Conservation (phyloP, 371 early-diverging fungal genomes). For the Blakeslea trispora region DNA sequence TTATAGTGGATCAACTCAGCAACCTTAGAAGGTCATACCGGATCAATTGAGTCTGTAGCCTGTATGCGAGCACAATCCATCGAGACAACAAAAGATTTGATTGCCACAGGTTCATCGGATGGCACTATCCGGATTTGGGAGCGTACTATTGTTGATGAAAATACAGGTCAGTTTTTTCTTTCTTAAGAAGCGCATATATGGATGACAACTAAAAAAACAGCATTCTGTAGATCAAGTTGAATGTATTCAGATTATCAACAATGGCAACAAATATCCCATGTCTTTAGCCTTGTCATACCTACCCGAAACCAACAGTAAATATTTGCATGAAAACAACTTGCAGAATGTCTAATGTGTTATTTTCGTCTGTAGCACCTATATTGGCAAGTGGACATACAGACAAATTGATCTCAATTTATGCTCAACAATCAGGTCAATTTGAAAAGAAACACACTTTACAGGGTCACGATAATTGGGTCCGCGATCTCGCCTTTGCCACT, state of each 20-base stretch:
- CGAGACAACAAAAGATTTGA: constrained; percentile 46
- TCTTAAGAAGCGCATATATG: background rate
- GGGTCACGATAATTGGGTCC: constrained; percentile 95
- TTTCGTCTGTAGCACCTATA: constrained; percentile 50
- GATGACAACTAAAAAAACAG: too few relatives aligned
- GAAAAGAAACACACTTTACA: constrained; percentile 63
- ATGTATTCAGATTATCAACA: constrained; percentile 68
- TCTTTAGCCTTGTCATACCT: constrained; percentile 70
- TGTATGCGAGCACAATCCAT: constrained; percentile 54
- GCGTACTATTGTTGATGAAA: constrained; percentile 47
- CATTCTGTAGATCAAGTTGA: constrained; percentile 44
- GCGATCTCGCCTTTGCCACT: constrained; percentile 76
- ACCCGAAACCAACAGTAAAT: constrained; percentile 61
- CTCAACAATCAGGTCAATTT: constrained; percentile 55
- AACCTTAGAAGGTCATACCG: constrained; percentile 70
- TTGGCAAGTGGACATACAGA: constrained; percentile 82
- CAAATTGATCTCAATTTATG: constrained; percentile 66
- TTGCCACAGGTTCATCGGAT: constrained; percentile 83
- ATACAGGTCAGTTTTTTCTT: constrained; percentile 32
- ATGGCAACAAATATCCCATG: constrained; percentile 73
- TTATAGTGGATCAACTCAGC: constrained; percentile 68
- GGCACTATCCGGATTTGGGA: constrained; percentile 81
- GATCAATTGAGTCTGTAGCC: constrained; percentile 70
- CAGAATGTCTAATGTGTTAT: background rate
- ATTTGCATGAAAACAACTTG: background rate